Evolutionary conservation across 2,329 filamentous ascomycete genomes (phyloP), one percentile per base, ranked within the genome.

Genomic region (Alternaria sp.): DNA sequence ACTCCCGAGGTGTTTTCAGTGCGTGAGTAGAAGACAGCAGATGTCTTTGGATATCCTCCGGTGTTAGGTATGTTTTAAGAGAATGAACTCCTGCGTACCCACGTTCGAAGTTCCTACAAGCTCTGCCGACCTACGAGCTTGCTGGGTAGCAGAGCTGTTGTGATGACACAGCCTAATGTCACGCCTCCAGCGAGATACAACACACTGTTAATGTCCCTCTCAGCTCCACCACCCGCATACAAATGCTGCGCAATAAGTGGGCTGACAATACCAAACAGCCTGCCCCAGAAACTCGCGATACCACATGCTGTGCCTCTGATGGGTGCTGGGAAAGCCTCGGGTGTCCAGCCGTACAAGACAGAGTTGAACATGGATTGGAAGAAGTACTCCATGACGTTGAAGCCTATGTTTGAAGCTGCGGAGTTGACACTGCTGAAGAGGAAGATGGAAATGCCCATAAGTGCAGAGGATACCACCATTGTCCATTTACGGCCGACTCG

Each of bases 241-340:
- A 73, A 69, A n/a, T 82, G 75, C 62, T 85, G 81, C 4, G 83
- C 84, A 52, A 85, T 84, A 36, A 87, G 66, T 0, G 85, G 85
- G 36, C 83, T 84, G 14, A 87, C 80, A 42, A 88, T 87, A 9
- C 83, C 82, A 62, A 85, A 85, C 24, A 87, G 53, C 2, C 85
- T 72, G 1, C 85, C 85, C 83, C 84, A 86, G 66, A 86, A 87
- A 58, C 82, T 84, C 2, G 85, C 84, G 11, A 86, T 60, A 0
- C 86, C 85, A 63, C 82, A 84, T 0, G 85, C 77, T 0, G 82
- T 85, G 4, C 82, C 83, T 34, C 82, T 71, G 14, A 85, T 80
- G 0, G 80, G 79, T 3, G 83, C 81, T 0, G 82, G 81, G 60
- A 84, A 84, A 5, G 80, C 79, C 62, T 84, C 82, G 1, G 82